Evolutionary conservation across 2,329 filamentous ascomycete genomes (phyloP), one percentile per base, ranked within the genome.

Genomic region (Rutstroemia sp.): DNA sequence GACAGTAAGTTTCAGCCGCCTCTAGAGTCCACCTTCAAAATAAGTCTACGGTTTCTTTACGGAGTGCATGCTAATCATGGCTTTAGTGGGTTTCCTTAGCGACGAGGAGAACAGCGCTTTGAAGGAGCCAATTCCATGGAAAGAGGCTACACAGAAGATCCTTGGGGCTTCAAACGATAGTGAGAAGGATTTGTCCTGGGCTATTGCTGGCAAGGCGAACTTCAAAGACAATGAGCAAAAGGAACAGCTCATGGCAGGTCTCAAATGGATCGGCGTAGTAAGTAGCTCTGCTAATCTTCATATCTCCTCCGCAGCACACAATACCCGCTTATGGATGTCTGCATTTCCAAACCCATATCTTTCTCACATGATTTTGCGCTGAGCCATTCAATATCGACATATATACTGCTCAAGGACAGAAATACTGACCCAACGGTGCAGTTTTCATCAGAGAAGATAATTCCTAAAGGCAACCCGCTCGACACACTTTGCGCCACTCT

Each of bases 401-500:
- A 34, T 12, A 3, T 12, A 12, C 12, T 0, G 30, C 9, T 34
- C 4, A 34, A 34, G 30, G 10, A 12, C 9, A 34, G 10, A 4
- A 12, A 34, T 34, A 34, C 10, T 34, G 12, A 34, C 30, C 12
- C 4, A 34, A 9, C 30, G 30, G 30, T 34, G 30, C 30, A 34
- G 30, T 87, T 90, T 75, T 86, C 83, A 46, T 79, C 86, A 61
- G 78, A 83, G 67, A 73, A 81, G 70, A 90, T 87, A 68, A 86
- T 75, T 5, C 86, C 89, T 27, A 78, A 83, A 56, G 87, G 84
- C 54, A 96, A 89, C 76, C 87, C 90, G 4, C 81, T 96, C 23
- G 92, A 96, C 72, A 92, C 88, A n/a, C 83, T 96, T 40, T 96
- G 91, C 75, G 89, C 89, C 34, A 88, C 84, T 3, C 81, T 96